Percentiles rank a stretch among this genome's conserved stretches.
Conservation (phyloP, 352 stramenopile genomes). For the Globisporangium recalcitrans region DNA sequence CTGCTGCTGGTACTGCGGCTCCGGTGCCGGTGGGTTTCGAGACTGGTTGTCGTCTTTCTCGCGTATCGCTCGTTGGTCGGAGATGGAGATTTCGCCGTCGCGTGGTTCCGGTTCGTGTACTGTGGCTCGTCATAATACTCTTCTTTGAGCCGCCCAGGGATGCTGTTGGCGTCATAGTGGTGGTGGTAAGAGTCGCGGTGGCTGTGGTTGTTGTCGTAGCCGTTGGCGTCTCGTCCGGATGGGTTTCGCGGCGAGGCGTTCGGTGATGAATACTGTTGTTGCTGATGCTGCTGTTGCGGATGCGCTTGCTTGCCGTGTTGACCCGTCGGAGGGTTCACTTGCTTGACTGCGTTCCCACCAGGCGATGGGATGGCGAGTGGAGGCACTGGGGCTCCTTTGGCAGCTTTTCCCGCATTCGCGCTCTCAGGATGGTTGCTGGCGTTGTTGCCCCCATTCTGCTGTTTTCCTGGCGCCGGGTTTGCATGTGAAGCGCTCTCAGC, state of each 20-base stretch:
- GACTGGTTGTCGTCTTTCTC: background rate
- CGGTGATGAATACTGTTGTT: slow-evolving; percentile 17
- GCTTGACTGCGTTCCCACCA: slow-evolving; percentile 3
- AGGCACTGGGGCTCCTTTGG: slow-evolving; percentile 10
- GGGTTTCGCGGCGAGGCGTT: slow-evolving; percentile 27
- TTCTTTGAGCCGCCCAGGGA: slow-evolving; percentile 29
- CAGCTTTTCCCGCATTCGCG: background rate
- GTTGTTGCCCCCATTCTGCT: slow-evolving; percentile 18
- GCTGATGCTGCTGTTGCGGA: slow-evolving; percentile 1
- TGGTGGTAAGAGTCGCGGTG: slow-evolving; percentile 18
- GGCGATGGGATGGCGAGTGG: slow-evolving; percentile 3
- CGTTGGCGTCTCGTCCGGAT: slow-evolving; percentile 25
- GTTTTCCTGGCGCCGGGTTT: slow-evolving; percentile 4
- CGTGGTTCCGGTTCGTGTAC: slow-evolving; percentile 4
- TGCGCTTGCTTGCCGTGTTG: slow-evolving; percentile 2
- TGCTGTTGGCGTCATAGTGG: slow-evolving; percentile 18
- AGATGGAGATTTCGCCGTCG: background rate
- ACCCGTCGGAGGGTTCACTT: slow-evolving; percentile 10
- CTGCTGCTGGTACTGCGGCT: background rate
- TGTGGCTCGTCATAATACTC: slow-evolving; percentile 25
- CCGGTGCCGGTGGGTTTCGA: background rate
- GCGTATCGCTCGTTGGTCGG: slow-evolving; percentile 11
- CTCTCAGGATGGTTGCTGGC: background rate
- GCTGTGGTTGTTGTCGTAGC: slow-evolving; percentile 30
- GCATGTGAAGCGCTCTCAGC: background rate